phyloP scores from a whole-genome alignment of 202 grass and related monocot species.

The Carex sylvatica region DNA sequence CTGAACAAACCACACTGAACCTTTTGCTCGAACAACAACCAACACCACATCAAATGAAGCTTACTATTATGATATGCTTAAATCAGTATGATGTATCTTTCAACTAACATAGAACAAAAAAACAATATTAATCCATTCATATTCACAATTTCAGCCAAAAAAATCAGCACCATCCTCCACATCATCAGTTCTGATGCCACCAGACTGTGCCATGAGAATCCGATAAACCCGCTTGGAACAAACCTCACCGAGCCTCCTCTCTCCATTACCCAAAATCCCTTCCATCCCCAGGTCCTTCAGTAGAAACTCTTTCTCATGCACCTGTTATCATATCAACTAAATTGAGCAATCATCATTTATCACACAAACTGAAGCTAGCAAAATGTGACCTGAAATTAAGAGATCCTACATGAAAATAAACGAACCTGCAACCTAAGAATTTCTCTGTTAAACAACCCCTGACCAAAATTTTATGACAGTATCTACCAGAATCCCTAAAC shows the following conservation, averaged over 20 bases:
- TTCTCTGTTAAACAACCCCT: not conserved
- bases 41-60: not conserved
- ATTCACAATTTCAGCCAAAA: slow-evolving; percentile 25
- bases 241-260: slow-evolving; percentile 46
- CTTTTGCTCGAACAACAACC: not conserved
- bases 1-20: not conserved
- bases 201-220: slow-evolving; percentile 69
- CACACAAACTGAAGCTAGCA: not conserved
- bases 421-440: not conserved
- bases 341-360: not conserved
- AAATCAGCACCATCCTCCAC: slow-evolving; percentile 37
- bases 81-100: not conserved
- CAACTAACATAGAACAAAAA: slow-evolving; percentile 1
- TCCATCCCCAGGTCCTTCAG: slow-evolving; percentile 64
- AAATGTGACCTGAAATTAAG: not conserved
- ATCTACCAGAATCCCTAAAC: not conserved
- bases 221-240: slow-evolving; percentile 69
- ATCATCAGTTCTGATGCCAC: slow-evolving; percentile 41
- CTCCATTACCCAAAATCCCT: slow-evolving; percentile 38
- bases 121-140: not conserved
- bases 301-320: slow-evolving; percentile 59
- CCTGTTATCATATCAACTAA: slow-evolving; percentile 35
- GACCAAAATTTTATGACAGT: not conserved
- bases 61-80: not conserved
- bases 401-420: not conserved